These are phyloP conservation scores for Neurospora africana DNA, from an alignment of 495 filamentous ascomycete genomes.

Conservation along the genomic window DNA sequence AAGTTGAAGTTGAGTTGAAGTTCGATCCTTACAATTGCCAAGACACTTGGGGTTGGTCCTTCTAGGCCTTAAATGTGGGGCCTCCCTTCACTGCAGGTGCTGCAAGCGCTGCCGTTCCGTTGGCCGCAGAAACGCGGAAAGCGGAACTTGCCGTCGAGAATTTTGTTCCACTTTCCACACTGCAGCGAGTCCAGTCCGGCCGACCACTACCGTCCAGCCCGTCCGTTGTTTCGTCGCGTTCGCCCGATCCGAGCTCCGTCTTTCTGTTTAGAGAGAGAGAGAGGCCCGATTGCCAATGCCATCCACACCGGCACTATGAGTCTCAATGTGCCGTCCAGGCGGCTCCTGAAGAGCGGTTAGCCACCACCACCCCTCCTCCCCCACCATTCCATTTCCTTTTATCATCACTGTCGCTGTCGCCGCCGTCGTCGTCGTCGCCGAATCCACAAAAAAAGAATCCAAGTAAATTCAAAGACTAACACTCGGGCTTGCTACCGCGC, in stretches of 20 bases:
- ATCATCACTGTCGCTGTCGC: neutral
- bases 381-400: neutral
- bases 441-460: neutral
- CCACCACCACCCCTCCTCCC: slow-evolving; percentile 2
- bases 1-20: neutral
- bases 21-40: neutral
- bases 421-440: neutral
- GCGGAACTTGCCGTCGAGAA: neutral
- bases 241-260: neutral
- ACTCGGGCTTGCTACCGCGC: neutral
- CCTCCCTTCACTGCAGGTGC: neutral
- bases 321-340: slow-evolving; percentile 33
- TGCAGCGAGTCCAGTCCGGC: neutral
- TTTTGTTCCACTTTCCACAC: neutral
- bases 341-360: slow-evolving; percentile 30
- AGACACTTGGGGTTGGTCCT: neutral
- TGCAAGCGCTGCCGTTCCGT: neutral
- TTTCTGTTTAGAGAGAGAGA: neutral
- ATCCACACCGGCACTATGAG: slow-evolving; percentile 29
- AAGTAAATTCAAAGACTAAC: neutral
- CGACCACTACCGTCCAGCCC: neutral
- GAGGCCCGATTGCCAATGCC: slow-evolving; percentile 10
- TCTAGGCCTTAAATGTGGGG: neutral
- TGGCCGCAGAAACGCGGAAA: neutral
- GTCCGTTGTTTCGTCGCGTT: neutral